These are phyloP conservation scores for Phytophthora sp. DNA, from an alignment of 352 stramenopile species.

Conservation along the genomic window DNA sequence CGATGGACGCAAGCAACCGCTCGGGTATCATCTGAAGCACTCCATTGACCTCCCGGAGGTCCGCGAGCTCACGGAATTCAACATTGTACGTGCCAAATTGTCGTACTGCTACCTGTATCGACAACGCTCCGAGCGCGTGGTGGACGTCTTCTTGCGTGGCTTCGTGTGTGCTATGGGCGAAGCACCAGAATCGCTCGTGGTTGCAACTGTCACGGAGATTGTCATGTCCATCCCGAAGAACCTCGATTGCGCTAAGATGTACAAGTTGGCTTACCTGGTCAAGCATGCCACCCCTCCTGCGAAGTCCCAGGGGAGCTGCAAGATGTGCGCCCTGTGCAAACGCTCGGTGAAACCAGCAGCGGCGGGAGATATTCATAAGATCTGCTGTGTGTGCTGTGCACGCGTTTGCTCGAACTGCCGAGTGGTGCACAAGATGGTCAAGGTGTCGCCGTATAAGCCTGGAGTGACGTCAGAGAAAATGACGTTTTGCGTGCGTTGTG, in stretches of 20 bases:
- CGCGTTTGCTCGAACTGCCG: constrained; percentile 28
- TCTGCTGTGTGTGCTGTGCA: constrained; percentile 33
- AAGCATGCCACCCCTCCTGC: constrained; percentile 14
- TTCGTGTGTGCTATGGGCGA: constrained; percentile 54
- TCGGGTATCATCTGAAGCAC: constrained; percentile 69
- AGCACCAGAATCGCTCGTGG: constrained; percentile 50
- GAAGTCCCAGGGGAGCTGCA: not conserved
- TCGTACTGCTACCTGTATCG: constrained; percentile 62
- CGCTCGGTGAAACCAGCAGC: constrained; percentile 16
- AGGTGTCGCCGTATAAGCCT: constrained; percentile 19
- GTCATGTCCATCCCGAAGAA: constrained; percentile 63
- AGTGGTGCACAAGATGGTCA: constrained; percentile 22
- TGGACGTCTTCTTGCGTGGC: constrained; percentile 53
- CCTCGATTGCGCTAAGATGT: constrained; percentile 51
- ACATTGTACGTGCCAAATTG: constrained; percentile 53
- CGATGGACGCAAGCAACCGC: constrained; percentile 34
- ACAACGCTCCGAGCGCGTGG: constrained; percentile 44
- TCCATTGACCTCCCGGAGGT: constrained; percentile 55
- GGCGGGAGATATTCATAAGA: constrained; percentile 19
- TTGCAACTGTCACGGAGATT: constrained; percentile 55
- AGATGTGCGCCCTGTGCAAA: constrained; percentile 11
- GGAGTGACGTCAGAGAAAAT: constrained; percentile 26
- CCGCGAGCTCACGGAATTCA: constrained; percentile 29
- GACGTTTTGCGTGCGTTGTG: constrained; percentile 24
- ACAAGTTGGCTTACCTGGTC: constrained; percentile 43